Conservation (phyloP, 2,329 filamentous ascomycete genomes). For the Epichloe uncinata region DNA sequence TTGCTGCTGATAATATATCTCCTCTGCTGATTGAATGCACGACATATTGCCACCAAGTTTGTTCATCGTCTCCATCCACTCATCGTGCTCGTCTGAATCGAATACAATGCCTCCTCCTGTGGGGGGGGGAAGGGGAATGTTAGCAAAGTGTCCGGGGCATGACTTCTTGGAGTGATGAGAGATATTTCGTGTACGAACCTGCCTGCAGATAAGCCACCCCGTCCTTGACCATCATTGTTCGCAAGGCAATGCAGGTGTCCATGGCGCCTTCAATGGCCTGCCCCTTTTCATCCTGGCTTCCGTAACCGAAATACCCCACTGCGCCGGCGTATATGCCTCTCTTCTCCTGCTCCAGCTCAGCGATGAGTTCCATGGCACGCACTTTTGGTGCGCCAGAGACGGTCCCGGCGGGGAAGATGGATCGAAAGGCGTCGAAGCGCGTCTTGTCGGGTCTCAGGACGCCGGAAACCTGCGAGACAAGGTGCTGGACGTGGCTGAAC, state of each 20-base stretch:
- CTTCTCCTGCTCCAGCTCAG: conserved; percentile 87
- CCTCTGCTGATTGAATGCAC: conserved; percentile 75
- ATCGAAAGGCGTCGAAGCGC: conserved; percentile 88
- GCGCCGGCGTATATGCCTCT: conserved; percentile 90
- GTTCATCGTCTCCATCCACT: conserved; percentile 88
- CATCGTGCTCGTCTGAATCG: conserved; percentile 86
- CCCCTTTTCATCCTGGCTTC: conserved; percentile 52
- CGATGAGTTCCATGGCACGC: conserved; percentile 91
- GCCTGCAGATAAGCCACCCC: conserved; percentile 82
- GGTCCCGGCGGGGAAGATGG: conserved; percentile 93
- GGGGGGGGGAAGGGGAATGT: neutral
- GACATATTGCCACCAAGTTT: conserved; percentile 85
- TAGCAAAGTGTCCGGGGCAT: neutral
- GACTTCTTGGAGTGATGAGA: no score
- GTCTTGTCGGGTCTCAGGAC: conserved; percentile 73
- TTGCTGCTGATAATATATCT: conserved; percentile 34
- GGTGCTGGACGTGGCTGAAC: conserved; percentile 94
- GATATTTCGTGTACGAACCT: conserved; percentile 25
- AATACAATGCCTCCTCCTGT: conserved; percentile 77
- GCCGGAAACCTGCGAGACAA: conserved; percentile 91
- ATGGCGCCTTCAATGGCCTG: conserved; percentile 64
- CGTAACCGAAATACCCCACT: conserved; percentile 92
- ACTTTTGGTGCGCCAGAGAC: conserved; percentile 95
- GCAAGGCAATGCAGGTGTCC: conserved; percentile 70
- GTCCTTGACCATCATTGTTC: conserved; percentile 92